Base-by-base conservation (phyloP, 805 yeast genomes). In the Starmerella kuoi region DNA sequence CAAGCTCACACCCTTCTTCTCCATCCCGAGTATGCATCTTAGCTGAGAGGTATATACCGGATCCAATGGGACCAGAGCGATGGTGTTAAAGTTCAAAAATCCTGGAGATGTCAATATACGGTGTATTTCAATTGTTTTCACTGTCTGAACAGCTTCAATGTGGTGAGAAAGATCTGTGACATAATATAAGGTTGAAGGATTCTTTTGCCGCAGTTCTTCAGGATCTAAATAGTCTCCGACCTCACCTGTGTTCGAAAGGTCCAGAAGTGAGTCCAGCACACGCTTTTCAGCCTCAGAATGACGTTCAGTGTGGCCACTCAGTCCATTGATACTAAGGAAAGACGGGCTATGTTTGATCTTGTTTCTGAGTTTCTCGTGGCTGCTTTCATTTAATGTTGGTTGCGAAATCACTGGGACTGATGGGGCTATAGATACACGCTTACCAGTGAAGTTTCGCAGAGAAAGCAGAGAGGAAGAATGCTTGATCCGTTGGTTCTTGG, bases 311-410 rank as follows among this genome's bases (percentile, higher is more conserved):
- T 48, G 14, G 50, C 51, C 32, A 46, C 36, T 32, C 42, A 5
- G 54, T 40, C 21, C 70, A 61, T 11, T 73, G 66, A 48, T 36
- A 37, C 46, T 46, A 22, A 72, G 53, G 35, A 73, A 55, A 3
- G 77, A 70, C 2, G 70, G 61, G 23, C 73, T 68, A 42, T 70
- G 72, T 49, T 67, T 66, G 36, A 77, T 59, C 50, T 73, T 77
- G 44, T 67, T 65, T 48, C 68, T 66, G 40, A 77, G 61, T 47
- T 74, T 76, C 46, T 69, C 74, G 27, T 74, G 64, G 14, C 80
- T 70, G 11, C 66, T 67, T 30, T 69, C 70, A 43, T 70, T 73
- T 5, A 79, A 76, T 3, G 70, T 65, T 1, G 83, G 84, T 42
- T 73, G 58, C 3, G 82, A 76, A 14, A 77, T 76, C 19, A 12